phyloP scores from a whole-genome alignment of 495 filamentous ascomycete genomes.

The Daldinia loculata region DNA sequence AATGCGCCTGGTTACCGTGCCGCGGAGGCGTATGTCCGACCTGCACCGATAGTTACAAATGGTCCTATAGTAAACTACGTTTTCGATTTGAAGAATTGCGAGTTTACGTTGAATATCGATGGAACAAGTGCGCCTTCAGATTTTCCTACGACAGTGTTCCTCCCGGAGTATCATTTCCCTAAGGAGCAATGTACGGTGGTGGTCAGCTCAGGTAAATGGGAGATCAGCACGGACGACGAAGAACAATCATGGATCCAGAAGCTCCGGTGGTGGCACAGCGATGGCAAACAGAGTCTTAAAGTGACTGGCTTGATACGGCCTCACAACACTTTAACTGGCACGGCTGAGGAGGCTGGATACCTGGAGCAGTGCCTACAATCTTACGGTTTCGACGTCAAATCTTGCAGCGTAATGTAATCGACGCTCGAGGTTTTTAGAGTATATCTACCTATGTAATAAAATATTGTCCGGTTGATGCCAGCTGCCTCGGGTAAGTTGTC shows the following conservation, averaged over 20 bases:
- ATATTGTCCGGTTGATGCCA: not conserved
- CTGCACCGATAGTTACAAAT: slow-evolving; percentile 77
- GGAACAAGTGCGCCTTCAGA: slow-evolving; percentile 61
- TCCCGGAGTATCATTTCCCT: slow-evolving; percentile 95
- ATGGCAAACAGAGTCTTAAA: slow-evolving; percentile 81
- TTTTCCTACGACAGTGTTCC: slow-evolving; percentile 80
- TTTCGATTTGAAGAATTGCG: slow-evolving; percentile 80
- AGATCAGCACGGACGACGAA: slow-evolving; percentile 74
- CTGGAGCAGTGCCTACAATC: slow-evolving; percentile 57
- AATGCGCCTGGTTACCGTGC: slow-evolving; percentile 79
- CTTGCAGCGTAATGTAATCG: slow-evolving; percentile 55
- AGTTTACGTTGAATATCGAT: slow-evolving; percentile 73
- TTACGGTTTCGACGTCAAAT: slow-evolving; percentile 45
- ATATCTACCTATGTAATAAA: slow-evolving; percentile 1
- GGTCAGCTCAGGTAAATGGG: slow-evolving; percentile 89
- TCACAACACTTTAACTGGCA: slow-evolving; percentile 49
- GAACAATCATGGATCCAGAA: slow-evolving; percentile 73
- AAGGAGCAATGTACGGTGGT: slow-evolving; percentile 70
- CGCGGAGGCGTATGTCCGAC: slow-evolving; percentile 89
- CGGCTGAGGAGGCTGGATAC: slow-evolving; percentile 56
- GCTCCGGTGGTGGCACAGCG: slow-evolving; percentile 89
- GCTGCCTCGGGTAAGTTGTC: not conserved
- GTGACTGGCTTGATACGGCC: slow-evolving; percentile 73
- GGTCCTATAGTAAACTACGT: slow-evolving; percentile 72
- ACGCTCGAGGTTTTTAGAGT: not conserved